A percentile compares a stretch with the other conserved stretches of the same genome.
These are phyloP conservation scores for Canavalia ensiformis DNA, from an alignment of 306 rosid species.

Conservation along the genomic window DNA sequence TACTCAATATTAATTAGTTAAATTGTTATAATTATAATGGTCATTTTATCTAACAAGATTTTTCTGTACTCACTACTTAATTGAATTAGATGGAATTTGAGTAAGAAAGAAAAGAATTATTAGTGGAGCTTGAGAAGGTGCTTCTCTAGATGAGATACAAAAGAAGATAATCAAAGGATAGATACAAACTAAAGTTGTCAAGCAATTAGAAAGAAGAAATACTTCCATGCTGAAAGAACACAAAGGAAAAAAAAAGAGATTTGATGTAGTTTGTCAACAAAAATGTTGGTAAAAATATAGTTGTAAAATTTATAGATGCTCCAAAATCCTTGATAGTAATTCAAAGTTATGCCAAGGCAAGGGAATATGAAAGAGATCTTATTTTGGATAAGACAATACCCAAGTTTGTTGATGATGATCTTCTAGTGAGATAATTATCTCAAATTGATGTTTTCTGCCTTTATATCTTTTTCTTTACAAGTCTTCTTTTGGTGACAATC, in stretches of 20 bases:
- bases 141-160: conserved; percentile 70
- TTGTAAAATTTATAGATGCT: conserved; percentile 51
- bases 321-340: conserved; percentile 72
- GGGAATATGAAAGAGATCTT: conserved; percentile 65
- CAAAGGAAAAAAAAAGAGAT: conserved; percentile 83
- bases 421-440: conserved; percentile 72
- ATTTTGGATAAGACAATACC: conserved; percentile 64
- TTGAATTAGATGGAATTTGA: conserved; percentile 76
- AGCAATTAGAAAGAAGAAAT: conserved; percentile 66
- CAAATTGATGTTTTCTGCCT: conserved; percentile 44
- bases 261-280: conserved; percentile 73
- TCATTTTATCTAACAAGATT: conserved; percentile 40
- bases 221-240: conserved; percentile 57
- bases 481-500: conserved; percentile 36
- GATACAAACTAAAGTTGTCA: conserved; percentile 71
- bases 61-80: conserved; percentile 32
- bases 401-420: conserved; percentile 66
- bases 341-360: conserved; percentile 63
- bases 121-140: conserved; percentile 68
- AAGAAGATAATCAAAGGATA: conserved; percentile 80
- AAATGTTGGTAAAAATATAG: conserved; percentile 52
- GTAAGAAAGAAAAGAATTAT: conserved; percentile 81
- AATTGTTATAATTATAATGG: conserved; percentile 39
- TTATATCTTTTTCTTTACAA: conserved; percentile 18
- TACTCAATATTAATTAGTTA: conserved; percentile 21